phyloP scores from a whole-genome alignment of 2,329 filamentous ascomycete species.

The Xylariales sp. region DNA sequence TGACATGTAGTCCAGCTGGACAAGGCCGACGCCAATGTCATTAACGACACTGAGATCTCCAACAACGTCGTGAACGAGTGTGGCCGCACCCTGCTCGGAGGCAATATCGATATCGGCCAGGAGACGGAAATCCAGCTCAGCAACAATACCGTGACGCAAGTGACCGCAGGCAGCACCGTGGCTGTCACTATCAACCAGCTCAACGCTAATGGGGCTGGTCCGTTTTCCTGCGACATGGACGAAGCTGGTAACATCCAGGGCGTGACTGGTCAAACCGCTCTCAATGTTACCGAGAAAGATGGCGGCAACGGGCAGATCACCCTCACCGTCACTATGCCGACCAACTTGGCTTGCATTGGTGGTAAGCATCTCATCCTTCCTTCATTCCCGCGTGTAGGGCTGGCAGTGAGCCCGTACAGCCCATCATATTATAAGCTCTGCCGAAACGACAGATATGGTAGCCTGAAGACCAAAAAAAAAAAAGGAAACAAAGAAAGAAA shows the following conservation, averaged over 20 bases:
- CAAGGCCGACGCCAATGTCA: conserved; percentile 52
- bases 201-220: conserved; percentile 49
- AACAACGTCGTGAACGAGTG: conserved; percentile 54
- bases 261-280: conserved; percentile 34
- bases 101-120: conserved; percentile 58
- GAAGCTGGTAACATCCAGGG: conserved; percentile 28
- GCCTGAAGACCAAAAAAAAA: too few relatives aligned
- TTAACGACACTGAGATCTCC: conserved; percentile 51
- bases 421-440: too few relatives aligned
- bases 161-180: conserved; percentile 38
- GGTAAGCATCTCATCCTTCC: conserved; percentile 24
- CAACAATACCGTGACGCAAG: conserved; percentile 41
- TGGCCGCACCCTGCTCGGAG: conserved; percentile 55
- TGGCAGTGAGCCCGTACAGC: too few relatives aligned
- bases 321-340: conserved; percentile 32
- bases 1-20: too few relatives aligned
- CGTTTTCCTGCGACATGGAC: conserved; percentile 39
- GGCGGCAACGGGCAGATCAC: conserved; percentile 16
- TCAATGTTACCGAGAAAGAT: conserved; percentile 32
- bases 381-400: too few relatives aligned
- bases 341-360: conserved; percentile 26
- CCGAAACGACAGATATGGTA: too few relatives aligned
- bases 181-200: conserved; percentile 46
- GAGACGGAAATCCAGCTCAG: conserved; percentile 47
- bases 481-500: too few relatives aligned